Evolutionary conservation across 768 basidiomycete species (phyloP), one percentile per base, ranked within the genome.

Genomic region (Tulasnella sp.): DNA sequence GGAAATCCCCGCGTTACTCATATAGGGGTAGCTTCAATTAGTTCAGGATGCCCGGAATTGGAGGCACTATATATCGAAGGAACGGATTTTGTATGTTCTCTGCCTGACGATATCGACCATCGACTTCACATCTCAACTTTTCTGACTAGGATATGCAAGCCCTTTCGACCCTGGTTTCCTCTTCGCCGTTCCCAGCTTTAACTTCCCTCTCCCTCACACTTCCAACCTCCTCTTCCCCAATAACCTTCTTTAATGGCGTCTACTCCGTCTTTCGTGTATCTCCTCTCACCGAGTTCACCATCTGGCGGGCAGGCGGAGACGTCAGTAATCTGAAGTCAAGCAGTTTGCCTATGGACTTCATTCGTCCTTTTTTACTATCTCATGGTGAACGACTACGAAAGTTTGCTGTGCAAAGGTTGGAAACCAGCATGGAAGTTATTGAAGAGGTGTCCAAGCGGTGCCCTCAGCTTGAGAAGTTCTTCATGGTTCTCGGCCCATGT

Each of bases 1-100:
- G 94, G 93, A 27, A 95, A 93, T 83, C 87, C 88, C 2, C 92
- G 88, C 82, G 89, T 94, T 36, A 92, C 92, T 0, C 88, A 94
- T 74, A 80, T 80, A 12, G 92, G 93, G 0, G 84, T 94, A 1
- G 88, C 85, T 83, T 86, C 88, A 3, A 80, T 93, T 19, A 82
- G 92, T 1, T 86, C 86, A 3, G 80, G 83, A 31, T 91, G 81
- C 52, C 84, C 71, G 7, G 90, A 91, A 2, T 86, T 95, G 10
- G 75, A 87, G 6, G 87, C 86, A 1, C 85, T 94, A 5, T 88
- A 88, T 10, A 85, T 95, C 14, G 92, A 95, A 83, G 89, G 88
- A 76, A 21, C 40, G 72, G 75, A 80, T 18, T 80, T 79, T 39
- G 46, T 19, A 78, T 44, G 75, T 27, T 39, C 14, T 39, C n/a